Conservation (phyloP, 129 eudicot species). For the Artemisia tridentata region DNA sequence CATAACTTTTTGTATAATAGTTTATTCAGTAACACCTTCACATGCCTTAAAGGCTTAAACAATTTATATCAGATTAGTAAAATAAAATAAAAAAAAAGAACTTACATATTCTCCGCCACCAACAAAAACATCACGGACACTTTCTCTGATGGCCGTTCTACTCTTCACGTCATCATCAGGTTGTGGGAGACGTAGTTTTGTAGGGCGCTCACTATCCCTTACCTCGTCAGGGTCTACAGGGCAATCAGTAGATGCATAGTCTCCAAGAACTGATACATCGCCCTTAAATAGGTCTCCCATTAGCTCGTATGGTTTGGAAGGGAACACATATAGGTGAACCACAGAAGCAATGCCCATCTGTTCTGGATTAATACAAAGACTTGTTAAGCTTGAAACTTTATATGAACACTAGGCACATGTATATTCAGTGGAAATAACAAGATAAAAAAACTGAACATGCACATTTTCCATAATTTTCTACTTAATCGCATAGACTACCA, state of each 20-base stretch:
- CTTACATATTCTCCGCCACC: conserved; percentile 99
- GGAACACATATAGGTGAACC: conserved; percentile 92
- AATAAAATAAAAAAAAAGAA: neutral
- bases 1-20: neutral
- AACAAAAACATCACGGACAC: conserved; percentile 87
- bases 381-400: conserved; percentile 29
- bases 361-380: conserved; percentile 57
- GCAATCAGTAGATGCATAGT: conserved; percentile 84
- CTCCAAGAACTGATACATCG: conserved; percentile 87
- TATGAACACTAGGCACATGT: neutral
- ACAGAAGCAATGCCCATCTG: conserved; percentile 99
- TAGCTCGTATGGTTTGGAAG: conserved; percentile 87
- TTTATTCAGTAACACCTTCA: neutral
- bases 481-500: too few relatives aligned
- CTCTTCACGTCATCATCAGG: conserved; percentile 56
- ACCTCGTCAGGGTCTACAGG: conserved; percentile 95
- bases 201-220: conserved; percentile 94
- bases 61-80: conserved; percentile 10
- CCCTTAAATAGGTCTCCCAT: conserved; percentile 75
- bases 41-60: neutral
- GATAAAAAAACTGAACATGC: too few relatives aligned
- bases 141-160: conserved; percentile 78
- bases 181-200: conserved; percentile 87
- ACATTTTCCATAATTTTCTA: too few relatives aligned
- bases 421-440: too few relatives aligned